A percentile compares a stretch with the other conserved stretches of the same genome.
phyloP scores from a whole-genome alignment of 208 protist species.

The Borovskyia barvae region DNA sequence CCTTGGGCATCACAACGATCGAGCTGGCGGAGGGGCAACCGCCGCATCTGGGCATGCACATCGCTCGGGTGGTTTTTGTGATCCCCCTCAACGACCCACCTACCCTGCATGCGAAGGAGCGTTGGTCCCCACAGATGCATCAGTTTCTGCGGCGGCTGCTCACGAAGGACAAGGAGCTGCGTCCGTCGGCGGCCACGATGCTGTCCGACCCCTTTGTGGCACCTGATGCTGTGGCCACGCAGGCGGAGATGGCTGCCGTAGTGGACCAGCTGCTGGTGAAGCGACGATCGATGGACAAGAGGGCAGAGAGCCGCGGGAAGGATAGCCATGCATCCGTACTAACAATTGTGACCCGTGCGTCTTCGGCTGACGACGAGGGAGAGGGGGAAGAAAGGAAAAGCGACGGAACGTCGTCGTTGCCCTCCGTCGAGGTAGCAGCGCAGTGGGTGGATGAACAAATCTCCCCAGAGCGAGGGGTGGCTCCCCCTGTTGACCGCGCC shows the following conservation, averaged over 20 bases:
- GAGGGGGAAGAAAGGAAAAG: constrained; percentile 1
- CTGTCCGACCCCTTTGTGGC: constrained; percentile 81
- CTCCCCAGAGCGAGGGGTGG: not conserved
- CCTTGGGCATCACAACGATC: constrained; percentile 94
- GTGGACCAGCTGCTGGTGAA: constrained; percentile 57
- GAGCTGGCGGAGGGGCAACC: constrained; percentile 95
- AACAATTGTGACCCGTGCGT: constrained; percentile 25
- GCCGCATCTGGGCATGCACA: constrained; percentile 90
- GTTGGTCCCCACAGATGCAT: constrained; percentile 88
- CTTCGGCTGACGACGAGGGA: constrained; percentile 20
- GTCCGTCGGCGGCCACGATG: constrained; percentile 70
- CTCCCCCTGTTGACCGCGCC: constrained; percentile 2
- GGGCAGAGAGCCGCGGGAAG: not conserved
- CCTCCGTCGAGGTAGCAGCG: constrained; percentile 5
- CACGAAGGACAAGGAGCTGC: constrained; percentile 70
- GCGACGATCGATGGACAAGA: constrained; percentile 35
- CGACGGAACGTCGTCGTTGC: not conserved
- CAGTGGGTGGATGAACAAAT: constrained; percentile 24
- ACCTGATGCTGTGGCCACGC: constrained; percentile 48
- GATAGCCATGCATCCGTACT: constrained; percentile 19
- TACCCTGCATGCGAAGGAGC: constrained; percentile 74
- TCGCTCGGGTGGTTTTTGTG: constrained; percentile 62
- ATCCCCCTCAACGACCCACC: constrained; percentile 80
- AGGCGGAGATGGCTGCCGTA: constrained; percentile 58
- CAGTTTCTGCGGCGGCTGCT: constrained; percentile 77